A percentile compares a stretch with the other conserved stretches of the same genome.
Conservation (phyloP, 2,329 filamentous ascomycete species). For the Xylariaceae sp. region DNA sequence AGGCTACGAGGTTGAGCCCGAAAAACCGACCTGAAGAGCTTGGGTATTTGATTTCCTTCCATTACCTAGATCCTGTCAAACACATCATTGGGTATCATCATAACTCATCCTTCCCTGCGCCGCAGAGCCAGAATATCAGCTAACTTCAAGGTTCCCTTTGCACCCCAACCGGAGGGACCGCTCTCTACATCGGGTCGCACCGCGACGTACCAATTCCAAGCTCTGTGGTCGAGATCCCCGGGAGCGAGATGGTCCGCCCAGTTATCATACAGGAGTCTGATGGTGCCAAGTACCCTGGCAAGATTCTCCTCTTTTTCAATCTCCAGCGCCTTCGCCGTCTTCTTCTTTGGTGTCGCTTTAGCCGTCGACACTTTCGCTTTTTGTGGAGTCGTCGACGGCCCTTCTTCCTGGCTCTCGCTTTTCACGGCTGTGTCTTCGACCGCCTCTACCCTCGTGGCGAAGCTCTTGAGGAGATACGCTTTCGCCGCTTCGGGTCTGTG, state of each 20-base stretch:
- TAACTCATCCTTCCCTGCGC: constrained; percentile 36
- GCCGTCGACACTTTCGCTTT: constrained; percentile 22
- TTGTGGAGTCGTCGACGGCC: constrained; percentile 9
- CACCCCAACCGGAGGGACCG: constrained; percentile 80
- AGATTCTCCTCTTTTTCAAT: constrained; percentile 71
- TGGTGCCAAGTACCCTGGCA: constrained; percentile 67
- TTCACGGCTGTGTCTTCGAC: constrained; percentile 1
- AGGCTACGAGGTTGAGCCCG: constrained; percentile 49
- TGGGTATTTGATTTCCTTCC: too few species aligned
- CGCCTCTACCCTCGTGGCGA: constrained; percentile 49
- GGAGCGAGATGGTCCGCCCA: constrained; percentile 68
- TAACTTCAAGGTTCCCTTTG: constrained; percentile 71
- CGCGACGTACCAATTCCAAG: constrained; percentile 81
- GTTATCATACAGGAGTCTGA: constrained; percentile 73
- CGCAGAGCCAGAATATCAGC: constrained; percentile 66
- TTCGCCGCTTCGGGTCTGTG: constrained; percentile 72
- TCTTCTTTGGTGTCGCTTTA: constrained; percentile 49
- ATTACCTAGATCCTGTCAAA: not conserved
- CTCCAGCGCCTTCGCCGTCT: constrained; percentile 52
- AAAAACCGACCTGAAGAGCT: constrained; percentile 49
- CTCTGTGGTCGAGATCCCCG: constrained; percentile 72
- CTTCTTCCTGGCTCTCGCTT: not conserved
- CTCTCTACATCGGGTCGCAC: constrained; percentile 75
- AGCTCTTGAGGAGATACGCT: constrained; percentile 61
- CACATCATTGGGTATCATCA: constrained; percentile 2